phyloP scores from a whole-genome alignment of 2,329 filamentous ascomycete genomes.

The Magnaporthiopsis rhizophila region DNA sequence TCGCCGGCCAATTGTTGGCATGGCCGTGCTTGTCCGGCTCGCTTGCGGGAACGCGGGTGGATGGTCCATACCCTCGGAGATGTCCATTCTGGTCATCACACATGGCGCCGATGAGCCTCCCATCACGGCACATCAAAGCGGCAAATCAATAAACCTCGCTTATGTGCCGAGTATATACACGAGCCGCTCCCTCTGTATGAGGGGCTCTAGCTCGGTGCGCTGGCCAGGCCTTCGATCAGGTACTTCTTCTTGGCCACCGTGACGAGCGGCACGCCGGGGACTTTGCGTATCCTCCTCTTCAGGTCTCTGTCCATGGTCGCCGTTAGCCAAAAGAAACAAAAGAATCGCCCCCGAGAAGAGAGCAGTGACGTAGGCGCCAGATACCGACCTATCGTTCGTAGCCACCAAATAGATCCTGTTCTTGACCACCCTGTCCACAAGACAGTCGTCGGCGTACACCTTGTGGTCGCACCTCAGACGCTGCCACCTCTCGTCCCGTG shows the following conservation, averaged over 20 bases:
- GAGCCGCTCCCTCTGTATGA: no score
- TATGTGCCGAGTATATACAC: no score
- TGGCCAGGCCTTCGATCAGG: conserved; percentile 83
- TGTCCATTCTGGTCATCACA: no score
- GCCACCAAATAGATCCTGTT: conserved; percentile 72
- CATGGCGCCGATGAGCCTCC: no score
- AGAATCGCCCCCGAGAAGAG: no score
- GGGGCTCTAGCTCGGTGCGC: conserved; percentile 49
- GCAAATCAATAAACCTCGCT: no score
- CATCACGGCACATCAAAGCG: no score
- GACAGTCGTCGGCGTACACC: conserved; percentile 79
- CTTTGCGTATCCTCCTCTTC: conserved; percentile 76
- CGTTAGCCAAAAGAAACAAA: neutral
- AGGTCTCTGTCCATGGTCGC: conserved; percentile 51
- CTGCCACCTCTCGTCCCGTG: conserved; percentile 83
- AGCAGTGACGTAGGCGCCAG: no score
- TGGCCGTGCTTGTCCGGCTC: no score
- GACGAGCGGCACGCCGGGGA: conserved; percentile 61
- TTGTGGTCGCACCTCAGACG: conserved; percentile 84
- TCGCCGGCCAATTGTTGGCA: no score
- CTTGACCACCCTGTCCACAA: conserved; percentile 66
- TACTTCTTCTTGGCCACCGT: conserved; percentile 86
- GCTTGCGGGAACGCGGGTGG: no score
- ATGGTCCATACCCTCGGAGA: no score
- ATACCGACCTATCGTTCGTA: conserved; percentile 31